Conservation (phyloP, 345 rosid species). For the Hypericum androsaemum region DNA sequence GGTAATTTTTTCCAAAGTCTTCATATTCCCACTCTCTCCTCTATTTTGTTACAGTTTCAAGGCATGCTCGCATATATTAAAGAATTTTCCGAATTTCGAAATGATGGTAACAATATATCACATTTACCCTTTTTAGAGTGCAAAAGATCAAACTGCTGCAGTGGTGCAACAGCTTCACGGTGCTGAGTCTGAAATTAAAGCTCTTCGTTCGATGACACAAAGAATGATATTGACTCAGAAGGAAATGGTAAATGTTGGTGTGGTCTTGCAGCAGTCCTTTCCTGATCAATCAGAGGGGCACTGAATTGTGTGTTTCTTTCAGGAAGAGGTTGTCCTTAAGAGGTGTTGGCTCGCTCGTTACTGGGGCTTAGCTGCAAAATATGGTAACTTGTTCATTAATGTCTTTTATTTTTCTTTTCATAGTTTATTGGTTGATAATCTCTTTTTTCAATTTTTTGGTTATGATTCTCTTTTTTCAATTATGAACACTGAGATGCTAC, state of each 20-base stretch:
- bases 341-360: slow-evolving; percentile 12
- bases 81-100: too few species aligned
- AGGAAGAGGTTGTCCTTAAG: slow-evolving; percentile 12
- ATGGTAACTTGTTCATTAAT: slow-evolving; percentile 11
- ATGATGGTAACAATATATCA: not conserved
- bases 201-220: slow-evolving; percentile 26
- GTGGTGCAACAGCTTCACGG: slow-evolving; percentile 18
- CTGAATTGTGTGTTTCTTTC: slow-evolving; percentile 18
- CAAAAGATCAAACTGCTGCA: slow-evolving; percentile 22
- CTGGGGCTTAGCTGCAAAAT: slow-evolving; percentile 11
- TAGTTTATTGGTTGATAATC: not conserved
- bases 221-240: slow-evolving; percentile 28
- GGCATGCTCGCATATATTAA: too few species aligned
- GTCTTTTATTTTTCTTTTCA: slow-evolving; percentile 4
- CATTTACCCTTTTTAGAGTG: slow-evolving; percentile 12
- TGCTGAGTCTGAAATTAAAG: slow-evolving; percentile 26
- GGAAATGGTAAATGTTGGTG: slow-evolving; percentile 21
- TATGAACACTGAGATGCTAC: too few species aligned
- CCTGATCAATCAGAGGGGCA: slow-evolving; percentile 5
- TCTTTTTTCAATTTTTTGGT: not conserved
- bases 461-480: too few species aligned
- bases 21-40: too few species aligned
- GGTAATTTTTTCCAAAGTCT: not conserved
- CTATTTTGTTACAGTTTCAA: too few species aligned
- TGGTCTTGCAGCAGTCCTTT: not conserved